Conservation (phyloP, 257 asterid species). For the Primulina tabacum region DNA sequence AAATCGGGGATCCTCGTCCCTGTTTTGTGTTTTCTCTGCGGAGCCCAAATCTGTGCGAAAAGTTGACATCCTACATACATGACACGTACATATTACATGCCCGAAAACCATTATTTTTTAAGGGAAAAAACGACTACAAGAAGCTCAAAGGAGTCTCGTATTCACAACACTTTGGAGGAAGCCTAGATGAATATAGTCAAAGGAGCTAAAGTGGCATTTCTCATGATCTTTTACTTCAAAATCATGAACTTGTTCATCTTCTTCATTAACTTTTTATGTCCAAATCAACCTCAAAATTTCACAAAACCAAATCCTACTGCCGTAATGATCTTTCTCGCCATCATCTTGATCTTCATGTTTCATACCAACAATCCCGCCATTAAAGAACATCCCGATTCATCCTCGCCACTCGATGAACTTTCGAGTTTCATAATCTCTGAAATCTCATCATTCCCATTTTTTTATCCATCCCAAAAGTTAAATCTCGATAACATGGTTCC, state of each 20-base stretch:
- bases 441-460: background rate
- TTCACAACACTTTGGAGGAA: background rate
- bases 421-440: background rate
- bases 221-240: background rate
- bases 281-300: background rate
- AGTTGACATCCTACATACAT: too few relatives aligned
- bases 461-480: background rate
- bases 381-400: background rate
- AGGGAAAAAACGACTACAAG: background rate
- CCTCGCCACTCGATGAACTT: background rate
- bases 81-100: too few relatives aligned
- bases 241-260: background rate
- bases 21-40: too few relatives aligned
- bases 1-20: too few relatives aligned
- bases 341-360: background rate
- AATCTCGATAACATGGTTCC: background rate
- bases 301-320: background rate
- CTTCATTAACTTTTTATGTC: background rate
- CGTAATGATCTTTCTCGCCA: background rate
- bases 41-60: too few relatives aligned
- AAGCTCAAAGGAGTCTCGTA: background rate
- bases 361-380: background rate
- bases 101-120: too few relatives aligned
- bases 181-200: background rate
- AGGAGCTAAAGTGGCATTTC: background rate